Conservation (phyloP, 2,329 filamentous ascomycete genomes). For the Trichoderma atrobrunneum region DNA sequence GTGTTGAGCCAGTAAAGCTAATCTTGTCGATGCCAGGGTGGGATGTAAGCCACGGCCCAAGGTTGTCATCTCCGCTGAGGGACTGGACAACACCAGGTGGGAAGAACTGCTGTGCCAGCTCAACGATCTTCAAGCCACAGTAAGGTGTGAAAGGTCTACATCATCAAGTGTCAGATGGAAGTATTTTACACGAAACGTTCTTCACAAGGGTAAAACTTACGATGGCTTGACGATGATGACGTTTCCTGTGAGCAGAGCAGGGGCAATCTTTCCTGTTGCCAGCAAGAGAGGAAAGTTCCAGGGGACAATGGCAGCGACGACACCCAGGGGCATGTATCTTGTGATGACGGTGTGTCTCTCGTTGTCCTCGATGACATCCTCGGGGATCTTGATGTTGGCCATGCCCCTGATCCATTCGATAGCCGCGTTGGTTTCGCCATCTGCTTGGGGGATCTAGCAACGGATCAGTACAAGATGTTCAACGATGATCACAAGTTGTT, state of each 20-base stretch:
- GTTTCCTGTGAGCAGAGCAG: conserved; percentile 57
- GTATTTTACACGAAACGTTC: not conserved
- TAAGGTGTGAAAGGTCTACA: conserved; percentile 52
- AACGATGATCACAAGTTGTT: not conserved
- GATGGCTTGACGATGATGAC: conserved; percentile 56
- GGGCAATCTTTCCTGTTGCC: conserved; percentile 52
- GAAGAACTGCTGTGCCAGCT: conserved; percentile 56
- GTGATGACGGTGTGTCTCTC: conserved; percentile 20
- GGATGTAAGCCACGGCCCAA: conserved; percentile 56
- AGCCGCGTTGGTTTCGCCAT: conserved; percentile 24
- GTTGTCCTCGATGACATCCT: conserved; percentile 39
- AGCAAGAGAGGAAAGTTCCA: conserved; percentile 49
- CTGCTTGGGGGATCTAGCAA: not conserved
- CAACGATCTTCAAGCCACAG: conserved; percentile 55
- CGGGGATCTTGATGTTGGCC: conserved; percentile 32
- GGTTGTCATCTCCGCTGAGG: conserved; percentile 58
- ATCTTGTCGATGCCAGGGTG: conserved; percentile 61
- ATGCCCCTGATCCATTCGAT: conserved; percentile 30
- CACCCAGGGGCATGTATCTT: conserved; percentile 34
- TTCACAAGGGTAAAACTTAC: not conserved
- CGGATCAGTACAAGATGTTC: not conserved
- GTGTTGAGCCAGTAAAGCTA: conserved; percentile 70
- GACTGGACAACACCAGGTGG: conserved; percentile 61
- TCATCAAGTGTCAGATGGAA: not conserved
- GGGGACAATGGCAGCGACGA: conserved; percentile 47